Base-by-base conservation (phyloP, 1,139 yeast genomes). In the Kodamaea ohmeri region DNA sequence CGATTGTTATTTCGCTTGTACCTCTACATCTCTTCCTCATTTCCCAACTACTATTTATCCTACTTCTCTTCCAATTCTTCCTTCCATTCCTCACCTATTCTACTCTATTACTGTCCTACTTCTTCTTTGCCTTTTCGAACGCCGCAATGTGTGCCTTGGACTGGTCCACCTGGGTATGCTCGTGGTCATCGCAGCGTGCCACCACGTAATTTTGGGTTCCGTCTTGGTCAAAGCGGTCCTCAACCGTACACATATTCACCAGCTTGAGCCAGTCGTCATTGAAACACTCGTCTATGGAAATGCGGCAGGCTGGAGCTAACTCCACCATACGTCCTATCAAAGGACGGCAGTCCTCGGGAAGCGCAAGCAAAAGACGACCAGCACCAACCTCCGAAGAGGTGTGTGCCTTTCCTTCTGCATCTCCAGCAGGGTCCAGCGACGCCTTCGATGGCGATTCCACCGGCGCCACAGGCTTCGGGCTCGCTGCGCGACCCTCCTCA, bases 121-220 rank as follows among this genome's bases (percentile, higher is more conserved):
- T 71, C 56, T 73, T 78, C 60, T 83, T 84, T 50, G 75, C 80
- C 68, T 82, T 85, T 56, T 90, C 97, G 49, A 88, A 74, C 37
- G 94, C 85, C 12, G 97, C 96, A 63, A 90, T 90, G 60, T 90
- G 97, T 0, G 97, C 97, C 52, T 87, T 95, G 42, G 88, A 82
- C 58, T 87, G 96, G 51, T 88, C 95, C 37, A 90, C 97, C 50
- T 79, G 80, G 1, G 96, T 86, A 57, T 90, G 97, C 32, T 71
- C 73, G 56, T 90, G 97, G 53, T 78, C 82, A 3, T 65, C 62
- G 31, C 77, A 73, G 39, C 57, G 57, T 25, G 61, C 53, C 6
- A 66, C 69, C 32, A 58, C 67, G 51, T 56, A 63, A 13, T 42
- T 45, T 33, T 52, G 36, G 58, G 76, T 36, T 2, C 69, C 71